Base-by-base conservation (phyloP, 1,284 basidiomycete species). In the Boletus semigastroideus region DNA sequence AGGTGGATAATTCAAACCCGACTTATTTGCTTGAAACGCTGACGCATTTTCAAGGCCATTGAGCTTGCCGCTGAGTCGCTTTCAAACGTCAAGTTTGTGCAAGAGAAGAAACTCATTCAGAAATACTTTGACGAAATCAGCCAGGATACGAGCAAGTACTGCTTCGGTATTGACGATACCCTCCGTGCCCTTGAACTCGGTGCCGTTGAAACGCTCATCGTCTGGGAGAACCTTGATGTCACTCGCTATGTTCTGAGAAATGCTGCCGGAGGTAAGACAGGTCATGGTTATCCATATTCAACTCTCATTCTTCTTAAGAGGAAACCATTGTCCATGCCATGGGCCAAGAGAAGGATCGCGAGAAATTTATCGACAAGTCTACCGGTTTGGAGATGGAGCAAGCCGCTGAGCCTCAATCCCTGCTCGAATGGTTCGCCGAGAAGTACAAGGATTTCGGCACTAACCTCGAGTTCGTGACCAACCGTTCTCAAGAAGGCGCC, bases 91-190 rank as follows among this genome's bases (percentile, higher is more conserved):
- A 99, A 99, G 72, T 99, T 99, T 63, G 94, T 99, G 16, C 96
- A 99, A 73, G 96, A 99, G 80, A 99, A 99, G 81, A 90, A 80
- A 71, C 84, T 98, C 41, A 97, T 98, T 63, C 95, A 98, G 70
- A 93, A 85, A 70, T 99, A 98, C 79, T 98, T 99, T 73, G 96
- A 99, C 69, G 97, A 99, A 76, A 99, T 99, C 74, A 96, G 94
- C 58, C 91, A 93, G 70, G 96, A 99, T 70, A 96, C 94, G 19
- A 93, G 87, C 66, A 94, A 91, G 73, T 99, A 98, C 78, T 98
- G 96, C 76, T 99, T 98, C 70, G 97, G 96, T 74, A 83, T 99
- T 57, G 92, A 92, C 16, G 97, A 99, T 70, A 99, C 97, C 1
- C 83, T 99, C 63, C 98, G 97, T 71, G 94, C 90, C 34, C 83